Conservation (phyloP, 179 eudicot species). For the Silene noctiflora region DNA sequence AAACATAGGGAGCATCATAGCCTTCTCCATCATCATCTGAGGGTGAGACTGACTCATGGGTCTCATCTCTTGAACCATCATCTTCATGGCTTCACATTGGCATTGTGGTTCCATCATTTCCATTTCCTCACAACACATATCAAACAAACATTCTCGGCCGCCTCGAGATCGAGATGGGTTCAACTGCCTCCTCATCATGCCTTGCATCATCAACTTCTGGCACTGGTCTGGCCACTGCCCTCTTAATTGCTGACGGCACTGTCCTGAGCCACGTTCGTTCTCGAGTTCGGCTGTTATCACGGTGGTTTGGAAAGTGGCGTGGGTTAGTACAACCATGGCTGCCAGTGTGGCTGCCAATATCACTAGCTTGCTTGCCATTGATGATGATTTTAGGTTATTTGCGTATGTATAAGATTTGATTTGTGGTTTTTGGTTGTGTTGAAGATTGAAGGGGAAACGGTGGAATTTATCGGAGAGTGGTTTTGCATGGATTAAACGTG, state of each 20-base stretch:
- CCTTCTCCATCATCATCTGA: constrained; percentile 18
- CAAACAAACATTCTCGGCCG: background rate
- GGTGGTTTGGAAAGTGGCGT: constrained; percentile 9
- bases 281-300: constrained; percentile 11
- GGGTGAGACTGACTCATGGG: background rate
- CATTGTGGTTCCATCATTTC: constrained; percentile 23
- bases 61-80: constrained; percentile 11
- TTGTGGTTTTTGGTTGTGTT: background rate
- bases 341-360: constrained; percentile 12
- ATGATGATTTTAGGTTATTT: too few relatives aligned
- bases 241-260: background rate
- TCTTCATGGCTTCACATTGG: constrained; percentile 29
- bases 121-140: constrained; percentile 22
- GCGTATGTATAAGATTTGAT: background rate
- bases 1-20: constrained; percentile 28
- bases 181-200: background rate
- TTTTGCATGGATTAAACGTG: constrained; percentile 22
- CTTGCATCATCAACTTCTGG: constrained; percentile 10
- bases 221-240: background rate
- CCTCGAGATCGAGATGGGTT: background rate
- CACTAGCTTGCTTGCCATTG: constrained; percentile 17
- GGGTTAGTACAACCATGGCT: constrained; percentile 12
- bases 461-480: background rate
- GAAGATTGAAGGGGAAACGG: background rate
- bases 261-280: background rate